phyloP scores from a whole-genome alignment of 306 rosid genomes.

The Dalbergia oliveri region DNA sequence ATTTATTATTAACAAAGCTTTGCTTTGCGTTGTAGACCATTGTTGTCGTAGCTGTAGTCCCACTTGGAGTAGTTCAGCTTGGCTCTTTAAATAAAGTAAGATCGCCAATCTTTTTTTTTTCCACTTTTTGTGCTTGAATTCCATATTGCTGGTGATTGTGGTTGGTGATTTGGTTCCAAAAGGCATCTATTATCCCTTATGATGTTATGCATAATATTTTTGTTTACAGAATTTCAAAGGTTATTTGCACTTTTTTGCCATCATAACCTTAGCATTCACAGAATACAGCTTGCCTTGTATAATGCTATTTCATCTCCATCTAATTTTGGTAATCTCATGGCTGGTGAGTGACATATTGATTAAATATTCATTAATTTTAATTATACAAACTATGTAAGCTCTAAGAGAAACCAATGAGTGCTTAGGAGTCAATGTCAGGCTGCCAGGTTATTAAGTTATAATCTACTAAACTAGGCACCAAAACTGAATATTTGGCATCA shows the following conservation, averaged over 20 bases:
- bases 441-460: neutral
- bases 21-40: constrained; percentile 73
- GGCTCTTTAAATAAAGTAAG: constrained; percentile 87
- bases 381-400: neutral
- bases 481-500: constrained; percentile 6
- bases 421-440: neutral
- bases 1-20: constrained; percentile 36
- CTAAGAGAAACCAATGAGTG: neutral
- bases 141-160: constrained; percentile 35
- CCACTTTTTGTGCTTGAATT: constrained; percentile 34
- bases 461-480: neutral
- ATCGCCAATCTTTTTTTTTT: constrained; percentile 38
- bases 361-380: constrained; percentile 1
- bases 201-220: constrained; percentile 10
- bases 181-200: constrained; percentile 21
- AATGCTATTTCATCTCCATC: neutral
- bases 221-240: constrained; percentile 6
- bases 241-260: constrained; percentile 24
- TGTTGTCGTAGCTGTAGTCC: constrained; percentile 77
- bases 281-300: constrained; percentile 1
- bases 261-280: neutral
- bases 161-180: constrained; percentile 28
- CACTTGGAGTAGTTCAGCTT: constrained; percentile 94
- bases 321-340: constrained; percentile 15
- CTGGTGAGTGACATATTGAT: constrained; percentile 19